phyloP scores from a whole-genome alignment of 2,329 filamentous ascomycete species.

The Tolypocladium paradoxum region DNA sequence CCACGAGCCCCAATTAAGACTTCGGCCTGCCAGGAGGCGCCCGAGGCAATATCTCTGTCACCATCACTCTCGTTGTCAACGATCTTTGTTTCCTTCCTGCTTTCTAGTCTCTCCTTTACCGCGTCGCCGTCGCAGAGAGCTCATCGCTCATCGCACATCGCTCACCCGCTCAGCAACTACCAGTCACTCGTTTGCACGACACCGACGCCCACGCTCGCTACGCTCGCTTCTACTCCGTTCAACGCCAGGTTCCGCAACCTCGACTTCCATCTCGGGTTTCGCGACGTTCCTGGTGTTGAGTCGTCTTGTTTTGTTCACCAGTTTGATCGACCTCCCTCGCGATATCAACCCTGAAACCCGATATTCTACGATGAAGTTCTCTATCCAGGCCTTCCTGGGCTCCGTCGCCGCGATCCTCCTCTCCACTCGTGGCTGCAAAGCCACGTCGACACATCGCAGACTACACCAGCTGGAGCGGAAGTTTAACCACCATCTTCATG shows the following conservation, averaged over 20 bases:
- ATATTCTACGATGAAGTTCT: slow-evolving; percentile 40
- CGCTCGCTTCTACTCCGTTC: not conserved
- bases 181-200: not conserved
- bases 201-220: not conserved
- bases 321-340: not conserved
- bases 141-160: too few relatives aligned
- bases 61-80: not conserved
- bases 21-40: not conserved
- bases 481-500: slow-evolving; percentile 21
- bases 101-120: slow-evolving; percentile 1
- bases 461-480: slow-evolving; percentile 28
- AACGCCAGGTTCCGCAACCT: not conserved
- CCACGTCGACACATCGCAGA: slow-evolving; percentile 19
- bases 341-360: not conserved
- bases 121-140: not conserved
- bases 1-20: not conserved
- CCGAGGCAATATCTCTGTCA: not conserved
- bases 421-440: slow-evolving; percentile 26
- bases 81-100: not conserved
- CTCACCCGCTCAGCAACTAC: too few relatives aligned
- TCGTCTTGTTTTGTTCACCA: slow-evolving; percentile 1
- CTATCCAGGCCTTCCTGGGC: slow-evolving; percentile 37
- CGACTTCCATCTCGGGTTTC: not conserved
- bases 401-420: slow-evolving; percentile 36
- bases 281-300: slow-evolving; percentile 2